Percentiles rank a stretch among this genome's conserved stretches.
Evolutionary conservation across 176 grass and related monocot species (phyloP).

Genomic region (Pharus latifolius): DNA sequence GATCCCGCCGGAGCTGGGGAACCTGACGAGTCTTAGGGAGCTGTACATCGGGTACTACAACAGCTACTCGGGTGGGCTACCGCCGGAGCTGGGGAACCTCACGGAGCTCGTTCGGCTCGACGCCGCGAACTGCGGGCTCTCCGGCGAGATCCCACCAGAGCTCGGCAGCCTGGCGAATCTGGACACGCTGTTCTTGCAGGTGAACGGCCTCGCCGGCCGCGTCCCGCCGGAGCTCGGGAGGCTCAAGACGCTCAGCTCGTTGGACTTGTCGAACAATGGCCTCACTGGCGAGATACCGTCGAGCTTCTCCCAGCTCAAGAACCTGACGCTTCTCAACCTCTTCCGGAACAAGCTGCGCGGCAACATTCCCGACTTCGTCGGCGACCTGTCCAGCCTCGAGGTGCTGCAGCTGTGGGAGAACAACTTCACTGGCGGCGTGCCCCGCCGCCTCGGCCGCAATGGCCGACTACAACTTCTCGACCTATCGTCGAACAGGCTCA

Average conservation of each 20-base stretch:
- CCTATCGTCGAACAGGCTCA: slow-evolving; percentile 64
- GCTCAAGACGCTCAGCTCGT: slow-evolving; percentile 35
- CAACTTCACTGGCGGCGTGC: slow-evolving; percentile 89
- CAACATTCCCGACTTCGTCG: slow-evolving; percentile 66
- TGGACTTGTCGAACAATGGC: slow-evolving; percentile 63
- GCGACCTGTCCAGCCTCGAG: slow-evolving; percentile 76
- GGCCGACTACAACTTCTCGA: slow-evolving; percentile 52
- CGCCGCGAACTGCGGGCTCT: slow-evolving; percentile 53
- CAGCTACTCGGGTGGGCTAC: slow-evolving; percentile 43
- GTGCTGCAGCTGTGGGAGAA: slow-evolving; percentile 99
- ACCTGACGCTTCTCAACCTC: slow-evolving; percentile 65
- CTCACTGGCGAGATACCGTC: slow-evolving; percentile 70
- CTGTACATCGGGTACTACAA: slow-evolving; percentile 80
- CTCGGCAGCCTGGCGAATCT: slow-evolving; percentile 58
- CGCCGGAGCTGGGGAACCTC: slow-evolving; percentile 57
- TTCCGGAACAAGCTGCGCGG: slow-evolving; percentile 67
- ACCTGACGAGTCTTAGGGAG: slow-evolving; percentile 51
- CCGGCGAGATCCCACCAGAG: slow-evolving; percentile 54
- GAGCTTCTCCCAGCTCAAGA: slow-evolving; percentile 73
- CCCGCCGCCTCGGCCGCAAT: slow-evolving; percentile 50
- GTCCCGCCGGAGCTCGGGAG: slow-evolving; percentile 49
- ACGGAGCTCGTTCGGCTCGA: slow-evolving; percentile 42
- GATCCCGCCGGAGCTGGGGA: slow-evolving; percentile 59
- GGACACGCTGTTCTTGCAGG: slow-evolving; percentile 44
- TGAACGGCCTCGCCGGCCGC: slow-evolving; percentile 52